A percentile compares a stretch with the other conserved stretches of the same genome.
Evolutionary conservation across 257 asterid species (phyloP).

Genomic region (Solanum lycopersicoides): DNA sequence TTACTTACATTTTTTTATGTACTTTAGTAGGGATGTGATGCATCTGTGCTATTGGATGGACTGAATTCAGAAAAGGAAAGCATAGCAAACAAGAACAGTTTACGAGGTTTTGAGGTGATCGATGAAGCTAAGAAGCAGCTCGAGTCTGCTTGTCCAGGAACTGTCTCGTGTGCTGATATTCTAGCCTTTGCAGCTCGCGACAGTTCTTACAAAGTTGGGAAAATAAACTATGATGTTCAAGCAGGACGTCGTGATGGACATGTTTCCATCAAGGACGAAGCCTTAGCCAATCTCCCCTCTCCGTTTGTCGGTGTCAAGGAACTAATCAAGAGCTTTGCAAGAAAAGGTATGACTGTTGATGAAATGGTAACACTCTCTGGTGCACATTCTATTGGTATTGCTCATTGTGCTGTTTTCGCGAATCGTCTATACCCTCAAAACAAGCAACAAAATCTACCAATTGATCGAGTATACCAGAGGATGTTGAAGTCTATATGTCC

Average conservation of each 20-base stretch:
- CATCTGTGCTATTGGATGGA: conserved; percentile 38
- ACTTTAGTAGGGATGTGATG: conserved; percentile 55
- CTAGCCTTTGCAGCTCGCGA: conserved; percentile 66
- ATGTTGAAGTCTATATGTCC: conserved; percentile 36
- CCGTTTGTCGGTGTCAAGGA: conserved; percentile 35
- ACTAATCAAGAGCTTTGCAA: conserved; percentile 27
- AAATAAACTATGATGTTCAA: conserved; percentile 28
- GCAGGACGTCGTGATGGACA: conserved; percentile 54
- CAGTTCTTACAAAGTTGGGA: conserved; percentile 31
- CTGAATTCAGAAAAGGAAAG: conserved; percentile 29
- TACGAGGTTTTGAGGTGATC: conserved; percentile 49
- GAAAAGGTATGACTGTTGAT: no score
- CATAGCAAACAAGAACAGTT: conserved; percentile 29
- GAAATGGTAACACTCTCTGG: no score
- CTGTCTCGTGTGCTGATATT: conserved; percentile 55
- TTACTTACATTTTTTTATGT: no score
- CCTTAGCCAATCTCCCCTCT: conserved; percentile 28
- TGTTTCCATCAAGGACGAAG: conserved; percentile 24
- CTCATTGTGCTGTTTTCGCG: no score
- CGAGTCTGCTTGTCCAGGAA: conserved; percentile 33
- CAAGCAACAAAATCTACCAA: conserved; percentile 21
- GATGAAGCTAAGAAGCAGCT: conserved; percentile 45
- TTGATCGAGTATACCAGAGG: conserved; percentile 16
- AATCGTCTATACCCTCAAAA: no score
- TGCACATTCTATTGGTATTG: no score